These are phyloP conservation scores for Tolypocladium cylindrosporum DNA, from an alignment of 2,329 filamentous ascomycete genomes.

Conservation along the genomic window DNA sequence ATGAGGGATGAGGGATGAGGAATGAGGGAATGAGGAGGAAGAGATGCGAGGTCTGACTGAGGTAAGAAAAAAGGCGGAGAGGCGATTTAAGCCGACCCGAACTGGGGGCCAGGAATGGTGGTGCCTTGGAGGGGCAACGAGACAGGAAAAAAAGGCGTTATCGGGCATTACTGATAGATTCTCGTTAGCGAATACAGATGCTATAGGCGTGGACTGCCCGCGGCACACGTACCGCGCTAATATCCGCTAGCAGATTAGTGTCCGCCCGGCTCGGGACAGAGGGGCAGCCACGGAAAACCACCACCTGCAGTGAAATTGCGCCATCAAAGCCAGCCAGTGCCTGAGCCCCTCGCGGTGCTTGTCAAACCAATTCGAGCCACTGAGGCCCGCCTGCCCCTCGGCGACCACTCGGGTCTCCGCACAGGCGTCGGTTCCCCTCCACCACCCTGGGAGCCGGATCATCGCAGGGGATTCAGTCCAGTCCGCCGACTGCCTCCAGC, in stretches of 20 bases:
- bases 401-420: background rate
- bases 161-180: background rate
- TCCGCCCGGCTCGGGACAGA: background rate
- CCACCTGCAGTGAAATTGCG: slow-evolving; percentile 3
- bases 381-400: background rate
- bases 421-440: background rate
- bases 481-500: background rate
- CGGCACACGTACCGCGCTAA: background rate
- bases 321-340: background rate
- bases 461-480: background rate
- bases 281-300: slow-evolving; percentile 1
- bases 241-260: background rate
- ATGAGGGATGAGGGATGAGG: background rate
- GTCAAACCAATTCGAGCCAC: background rate
- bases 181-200: background rate
- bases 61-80: slow-evolving; percentile 5
- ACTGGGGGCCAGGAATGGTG: background rate
- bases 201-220: too few relatives aligned
- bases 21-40: slow-evolving; percentile 1
- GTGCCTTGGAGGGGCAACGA: slow-evolving; percentile 3
- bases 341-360: background rate
- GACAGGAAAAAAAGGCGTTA: background rate
- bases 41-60: background rate
- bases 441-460: too few relatives aligned
- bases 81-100: slow-evolving; percentile 5